Base-by-base conservation (phyloP, 1,284 basidiomycete species). In the Kalmanozyma brasiliensis region DNA sequence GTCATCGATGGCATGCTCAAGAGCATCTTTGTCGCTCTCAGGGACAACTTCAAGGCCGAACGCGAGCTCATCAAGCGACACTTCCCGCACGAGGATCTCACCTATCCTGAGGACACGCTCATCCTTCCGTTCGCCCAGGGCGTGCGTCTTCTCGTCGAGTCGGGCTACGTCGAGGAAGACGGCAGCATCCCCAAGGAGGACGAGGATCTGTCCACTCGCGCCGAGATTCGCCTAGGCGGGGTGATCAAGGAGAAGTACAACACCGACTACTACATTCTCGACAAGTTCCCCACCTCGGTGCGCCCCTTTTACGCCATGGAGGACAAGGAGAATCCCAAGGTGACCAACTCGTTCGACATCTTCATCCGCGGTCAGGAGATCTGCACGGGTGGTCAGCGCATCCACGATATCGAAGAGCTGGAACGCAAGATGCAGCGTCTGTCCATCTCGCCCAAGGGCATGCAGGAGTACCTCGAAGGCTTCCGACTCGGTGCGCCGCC, bases 161-260 rank as follows among this genome's bases (percentile, higher is more conserved):
- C 82, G 6, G 83, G 78, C 38, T 80, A 68, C 57, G 58, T 66
- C 22, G 73, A 77, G 14, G 77, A 78, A 32, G 74, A 75, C 45
- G 76, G 76, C 30, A 66, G 47, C 41, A n/a, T 63, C 37, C 77
- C 77, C 35, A 71, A 59, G 47, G 66, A 68, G 57, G 72, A 76
- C 43, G 77, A 80, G 40, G 78, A 80, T 47, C 56, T 80, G 8
- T 33, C 95, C 92, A 96, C 93, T 7, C 88, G 90, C 74, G 92
- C 94, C 79, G 95, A 98, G 85, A 94, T 92, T 84, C 87, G 91
- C 52, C 89, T 98, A 22, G 95, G 95, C 26, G 86, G 89, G 49
- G 85, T 98, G 49, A 88, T 98, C 77, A 92, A 91, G 82, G 89
- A 89, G 57, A 96, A 95, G 85, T 95, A 94, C 83, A 89, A 93